These are phyloP conservation scores for Debaryomyces sp. DNA, from an alignment of 1,139 yeast genomes.

Conservation along the genomic window DNA sequence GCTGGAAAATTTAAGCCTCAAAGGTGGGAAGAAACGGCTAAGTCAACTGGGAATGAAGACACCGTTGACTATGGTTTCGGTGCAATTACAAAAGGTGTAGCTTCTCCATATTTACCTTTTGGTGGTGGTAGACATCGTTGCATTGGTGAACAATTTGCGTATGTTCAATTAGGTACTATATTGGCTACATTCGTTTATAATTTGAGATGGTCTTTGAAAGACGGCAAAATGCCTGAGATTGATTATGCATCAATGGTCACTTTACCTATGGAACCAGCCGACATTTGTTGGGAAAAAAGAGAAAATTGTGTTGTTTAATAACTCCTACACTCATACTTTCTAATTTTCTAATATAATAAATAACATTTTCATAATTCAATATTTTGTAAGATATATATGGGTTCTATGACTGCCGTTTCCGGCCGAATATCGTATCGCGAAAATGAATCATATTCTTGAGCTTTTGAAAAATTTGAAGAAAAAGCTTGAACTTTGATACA, in stretches of 20 bases:
- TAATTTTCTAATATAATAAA: not conserved
- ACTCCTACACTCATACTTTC: not conserved
- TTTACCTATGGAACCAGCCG: constrained; percentile 78
- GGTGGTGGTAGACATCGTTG: constrained; percentile 99
- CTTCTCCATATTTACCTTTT: constrained; percentile 94
- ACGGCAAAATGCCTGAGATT: constrained; percentile 67
- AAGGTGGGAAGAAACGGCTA: constrained; percentile 74
- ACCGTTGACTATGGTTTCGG: constrained; percentile 95
- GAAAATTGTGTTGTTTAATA: constrained; percentile 28
- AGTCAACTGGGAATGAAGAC: constrained; percentile 35
- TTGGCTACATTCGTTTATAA: constrained; percentile 76
- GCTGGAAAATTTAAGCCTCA: constrained; percentile 75
- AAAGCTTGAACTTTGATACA: not conserved
- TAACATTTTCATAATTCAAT: not conserved
- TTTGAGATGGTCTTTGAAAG: constrained; percentile 74
- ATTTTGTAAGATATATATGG: not conserved
- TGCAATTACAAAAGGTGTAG: constrained; percentile 91
- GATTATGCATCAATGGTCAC: constrained; percentile 96
- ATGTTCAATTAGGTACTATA: constrained; percentile 87
- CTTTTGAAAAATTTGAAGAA: not conserved
- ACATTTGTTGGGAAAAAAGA: constrained; percentile 76
- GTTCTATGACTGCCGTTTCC: not conserved
- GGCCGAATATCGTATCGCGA: constrained; percentile 1
- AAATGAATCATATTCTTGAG: not conserved
- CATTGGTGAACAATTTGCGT: constrained; percentile 98